Percentiles rank a stretch among this genome's conserved stretches.
Evolutionary conservation across 305 asterid species (phyloP).

Genomic region (Vinca major): DNA sequence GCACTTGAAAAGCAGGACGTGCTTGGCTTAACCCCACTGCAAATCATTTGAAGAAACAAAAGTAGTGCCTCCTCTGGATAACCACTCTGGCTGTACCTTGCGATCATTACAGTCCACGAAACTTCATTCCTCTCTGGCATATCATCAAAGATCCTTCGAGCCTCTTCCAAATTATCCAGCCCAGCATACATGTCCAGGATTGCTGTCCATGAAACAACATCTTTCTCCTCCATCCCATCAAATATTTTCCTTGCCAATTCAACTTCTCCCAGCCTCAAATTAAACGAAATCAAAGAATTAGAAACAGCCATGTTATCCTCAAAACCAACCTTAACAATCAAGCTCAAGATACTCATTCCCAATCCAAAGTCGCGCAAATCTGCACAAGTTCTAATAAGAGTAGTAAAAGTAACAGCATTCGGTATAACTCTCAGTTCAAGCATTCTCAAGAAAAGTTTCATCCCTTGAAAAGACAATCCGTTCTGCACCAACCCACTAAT

Average conservation of each 20-base stretch:
- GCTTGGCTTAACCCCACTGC: slow-evolving; percentile 37
- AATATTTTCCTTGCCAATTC: slow-evolving; percentile 47
- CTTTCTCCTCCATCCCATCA: slow-evolving; percentile 45
- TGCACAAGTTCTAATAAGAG: slow-evolving; percentile 45
- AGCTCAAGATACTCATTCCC: slow-evolving; percentile 48
- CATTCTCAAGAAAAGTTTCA: slow-evolving; percentile 45
- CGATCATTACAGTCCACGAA: slow-evolving; percentile 77
- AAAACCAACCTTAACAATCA: slow-evolving; percentile 48
- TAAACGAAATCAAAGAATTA: slow-evolving; percentile 55
- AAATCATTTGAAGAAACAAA: slow-evolving; percentile 47
- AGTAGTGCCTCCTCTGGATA: slow-evolving; percentile 49
- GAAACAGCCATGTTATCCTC: slow-evolving; percentile 43
- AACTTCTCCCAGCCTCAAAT: slow-evolving; percentile 36
- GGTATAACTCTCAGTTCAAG: slow-evolving; percentile 43
- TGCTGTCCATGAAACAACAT: slow-evolving; percentile 83
- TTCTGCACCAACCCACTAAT: slow-evolving; percentile 65
- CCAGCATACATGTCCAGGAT: slow-evolving; percentile 53
- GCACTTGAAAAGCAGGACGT: slow-evolving; percentile 59
- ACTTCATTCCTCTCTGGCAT: slow-evolving; percentile 81
- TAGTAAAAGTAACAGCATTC: slow-evolving; percentile 58
- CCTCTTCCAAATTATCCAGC: slow-evolving; percentile 51
- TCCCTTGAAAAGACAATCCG: slow-evolving; percentile 39
- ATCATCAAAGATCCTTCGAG: slow-evolving; percentile 53
- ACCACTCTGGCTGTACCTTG: slow-evolving; percentile 70
- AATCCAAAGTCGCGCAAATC: slow-evolving; percentile 42